Percentiles rank a stretch among this genome's conserved stretches.
phyloP scores from a whole-genome alignment of 2,329 filamentous ascomycete genomes.

The Botrytis porri region DNA sequence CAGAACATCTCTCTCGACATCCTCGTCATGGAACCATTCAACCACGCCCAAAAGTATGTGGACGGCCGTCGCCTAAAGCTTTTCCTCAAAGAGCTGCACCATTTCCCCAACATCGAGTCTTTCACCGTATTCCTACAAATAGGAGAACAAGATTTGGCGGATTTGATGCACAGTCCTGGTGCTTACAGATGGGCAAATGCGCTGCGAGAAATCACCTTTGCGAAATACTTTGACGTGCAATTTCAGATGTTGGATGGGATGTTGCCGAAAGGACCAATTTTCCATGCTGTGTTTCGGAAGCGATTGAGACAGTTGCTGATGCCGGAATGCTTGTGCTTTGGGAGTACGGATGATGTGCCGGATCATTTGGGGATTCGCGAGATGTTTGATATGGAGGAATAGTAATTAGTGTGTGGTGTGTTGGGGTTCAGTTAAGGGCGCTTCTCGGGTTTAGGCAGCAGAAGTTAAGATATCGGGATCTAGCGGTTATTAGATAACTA shows the following conservation, averaged over 20 bases:
- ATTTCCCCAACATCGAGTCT: neutral
- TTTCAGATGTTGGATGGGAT: neutral
- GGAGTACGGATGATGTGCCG: neutral
- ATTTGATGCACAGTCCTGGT: neutral
- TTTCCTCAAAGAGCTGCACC: neutral
- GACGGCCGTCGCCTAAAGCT: neutral
- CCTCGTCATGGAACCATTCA: neutral
- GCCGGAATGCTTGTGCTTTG: neutral
- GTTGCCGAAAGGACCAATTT: accelerated
- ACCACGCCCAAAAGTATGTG: no score
- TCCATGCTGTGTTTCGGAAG: neutral
- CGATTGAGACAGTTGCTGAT: neutral
- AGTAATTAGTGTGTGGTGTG: neutral
- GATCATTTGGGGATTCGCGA: neutral
- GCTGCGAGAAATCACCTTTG: neutral
- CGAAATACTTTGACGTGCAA: neutral
- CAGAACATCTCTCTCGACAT: neutral
- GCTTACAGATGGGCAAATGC: neutral
- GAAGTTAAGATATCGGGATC: neutral
- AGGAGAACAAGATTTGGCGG: neutral
- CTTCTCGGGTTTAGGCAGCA: neutral
- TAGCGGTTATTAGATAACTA: neutral
- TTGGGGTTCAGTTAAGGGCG: neutral
- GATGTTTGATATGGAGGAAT: neutral
- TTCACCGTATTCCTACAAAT: neutral